A percentile compares a stretch with the other conserved stretches of the same genome.
These are phyloP conservation scores for Alternaria triticina DNA, from an alignment of 2,329 filamentous ascomycete genomes.

Conservation along the genomic window DNA sequence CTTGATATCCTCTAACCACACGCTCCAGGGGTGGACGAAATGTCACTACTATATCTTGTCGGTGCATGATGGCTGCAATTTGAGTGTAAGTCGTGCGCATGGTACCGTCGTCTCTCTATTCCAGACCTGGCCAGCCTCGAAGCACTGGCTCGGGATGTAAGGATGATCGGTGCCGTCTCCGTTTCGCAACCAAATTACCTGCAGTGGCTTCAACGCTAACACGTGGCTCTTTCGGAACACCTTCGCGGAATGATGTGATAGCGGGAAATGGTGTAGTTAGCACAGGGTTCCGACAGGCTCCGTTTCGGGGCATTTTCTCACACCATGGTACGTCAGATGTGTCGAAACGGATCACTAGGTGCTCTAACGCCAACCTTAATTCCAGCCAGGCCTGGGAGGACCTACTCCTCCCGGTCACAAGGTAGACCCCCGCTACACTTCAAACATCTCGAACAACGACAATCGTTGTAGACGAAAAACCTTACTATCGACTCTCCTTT, in stretches of 20 bases:
- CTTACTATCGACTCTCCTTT: background rate
- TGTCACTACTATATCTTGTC: background rate
- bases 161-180: background rate
- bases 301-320: conserved; percentile 6
- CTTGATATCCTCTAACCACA: background rate
- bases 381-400: background rate
- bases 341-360: conserved; percentile 6
- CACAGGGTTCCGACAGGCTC: background rate
- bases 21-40: background rate
- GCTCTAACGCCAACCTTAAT: conserved; percentile 9
- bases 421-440: background rate
- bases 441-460: background rate
- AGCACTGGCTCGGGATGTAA: background rate
- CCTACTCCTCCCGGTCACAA: background rate
- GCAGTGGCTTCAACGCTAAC: background rate
- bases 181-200: background rate
- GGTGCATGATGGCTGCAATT: background rate
- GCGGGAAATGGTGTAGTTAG: background rate
- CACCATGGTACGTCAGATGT: conserved; percentile 13
- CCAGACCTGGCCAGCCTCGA: background rate
- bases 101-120: background rate
- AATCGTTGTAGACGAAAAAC: background rate
- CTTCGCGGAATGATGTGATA: background rate
- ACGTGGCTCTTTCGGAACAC: background rate
- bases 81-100: background rate